Conservation (phyloP, 2,329 filamentous ascomycete genomes). For the Macroventuria anomochaeta region DNA sequence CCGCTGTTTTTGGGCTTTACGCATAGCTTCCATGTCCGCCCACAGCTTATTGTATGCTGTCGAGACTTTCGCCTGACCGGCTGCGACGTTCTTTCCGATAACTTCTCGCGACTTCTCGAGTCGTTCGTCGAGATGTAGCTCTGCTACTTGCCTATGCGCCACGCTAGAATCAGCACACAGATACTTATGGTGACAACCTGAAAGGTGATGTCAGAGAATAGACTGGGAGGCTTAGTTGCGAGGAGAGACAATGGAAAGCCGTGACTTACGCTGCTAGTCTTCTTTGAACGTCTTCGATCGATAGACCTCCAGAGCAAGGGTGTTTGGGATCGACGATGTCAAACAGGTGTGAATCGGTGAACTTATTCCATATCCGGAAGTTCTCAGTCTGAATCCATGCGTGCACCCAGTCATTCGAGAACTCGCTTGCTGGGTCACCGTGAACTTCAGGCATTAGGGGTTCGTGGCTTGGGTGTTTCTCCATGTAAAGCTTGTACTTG, state of each 20-base stretch:
- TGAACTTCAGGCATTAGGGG: constrained; percentile 70
- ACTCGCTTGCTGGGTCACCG: constrained; percentile 84
- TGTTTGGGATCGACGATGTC: constrained; percentile 93
- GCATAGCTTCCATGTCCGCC: constrained; percentile 83
- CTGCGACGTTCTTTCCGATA: constrained; percentile 86
- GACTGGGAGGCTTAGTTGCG: constrained; percentile 41
- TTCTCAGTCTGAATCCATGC: constrained; percentile 89
- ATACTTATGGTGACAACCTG: constrained; percentile 37
- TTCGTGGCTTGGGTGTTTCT: constrained; percentile 58
- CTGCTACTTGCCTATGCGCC: constrained; percentile 74
- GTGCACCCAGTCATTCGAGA: constrained; percentile 83
- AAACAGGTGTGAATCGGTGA: constrained; percentile 81
- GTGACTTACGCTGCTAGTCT: constrained; percentile 71
- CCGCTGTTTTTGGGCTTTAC: constrained; percentile 73
- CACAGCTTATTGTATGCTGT: constrained; percentile 88
- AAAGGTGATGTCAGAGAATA: constrained; percentile 39
- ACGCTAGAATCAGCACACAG: constrained; percentile 48
- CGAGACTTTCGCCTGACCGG: constrained; percentile 85
- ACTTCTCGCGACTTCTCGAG: constrained; percentile 83
- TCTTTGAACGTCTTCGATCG: constrained; percentile 92
- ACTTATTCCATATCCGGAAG: constrained; percentile 82
- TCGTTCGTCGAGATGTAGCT: constrained; percentile 90
- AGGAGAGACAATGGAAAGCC: constrained; percentile 19
- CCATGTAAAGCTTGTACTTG: constrained; percentile 74
- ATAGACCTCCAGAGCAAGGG: constrained; percentile 89